Percentiles rank a stretch among this genome's conserved stretches.
Conservation (phyloP, 352 stramenopile genomes). For the Blastocystis sp. region DNA sequence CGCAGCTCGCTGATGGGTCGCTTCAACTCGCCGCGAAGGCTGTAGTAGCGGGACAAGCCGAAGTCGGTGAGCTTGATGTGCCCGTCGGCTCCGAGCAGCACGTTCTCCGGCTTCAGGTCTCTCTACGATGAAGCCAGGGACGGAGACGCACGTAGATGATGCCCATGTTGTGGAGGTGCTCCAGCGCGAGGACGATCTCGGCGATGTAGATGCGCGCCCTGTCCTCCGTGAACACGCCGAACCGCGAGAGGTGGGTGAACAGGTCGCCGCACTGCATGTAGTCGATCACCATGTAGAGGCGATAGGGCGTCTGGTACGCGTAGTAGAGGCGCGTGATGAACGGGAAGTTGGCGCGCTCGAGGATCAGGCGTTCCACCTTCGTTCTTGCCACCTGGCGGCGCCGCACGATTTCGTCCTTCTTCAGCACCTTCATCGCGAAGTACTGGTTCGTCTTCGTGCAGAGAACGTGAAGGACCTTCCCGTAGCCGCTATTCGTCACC, state of each 20-base stretch:
- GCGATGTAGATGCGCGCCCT: conserved; percentile 90
- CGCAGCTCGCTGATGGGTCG: conserved; percentile 52
- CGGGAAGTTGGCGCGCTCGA: conserved; percentile 93
- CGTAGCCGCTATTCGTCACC: conserved; percentile 78
- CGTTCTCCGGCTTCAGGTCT: conserved; percentile 96
- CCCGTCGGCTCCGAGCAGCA: conserved; percentile 86
- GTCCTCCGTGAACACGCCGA: conserved; percentile 88
- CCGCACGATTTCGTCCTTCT: conserved; percentile 89
- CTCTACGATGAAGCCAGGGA: conserved; percentile 70
- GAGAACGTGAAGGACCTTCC: conserved; percentile 86
- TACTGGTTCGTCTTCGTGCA: conserved; percentile 85
- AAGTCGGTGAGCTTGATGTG: conserved; percentile 97
- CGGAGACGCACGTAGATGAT: conserved; percentile 86
- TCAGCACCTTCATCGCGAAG: conserved; percentile 98
- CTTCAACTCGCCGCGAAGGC: conserved; percentile 28
- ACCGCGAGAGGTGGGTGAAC: conserved; percentile 89
- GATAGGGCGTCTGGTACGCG: conserved; percentile 91
- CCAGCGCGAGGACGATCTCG: conserved; percentile 92
- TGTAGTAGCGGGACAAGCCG: conserved; percentile 79
- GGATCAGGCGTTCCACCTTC: conserved; percentile 93
- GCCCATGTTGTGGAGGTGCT: conserved; percentile 90
- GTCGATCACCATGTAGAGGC: conserved; percentile 95
- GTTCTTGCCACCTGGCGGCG: conserved; percentile 91
- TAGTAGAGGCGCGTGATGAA: conserved; percentile 97
- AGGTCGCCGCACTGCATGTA: conserved; percentile 94